These are phyloP conservation scores for Rugosomyces carneus DNA, from an alignment of 1,284 basidiomycete species.

Conservation along the genomic window DNA sequence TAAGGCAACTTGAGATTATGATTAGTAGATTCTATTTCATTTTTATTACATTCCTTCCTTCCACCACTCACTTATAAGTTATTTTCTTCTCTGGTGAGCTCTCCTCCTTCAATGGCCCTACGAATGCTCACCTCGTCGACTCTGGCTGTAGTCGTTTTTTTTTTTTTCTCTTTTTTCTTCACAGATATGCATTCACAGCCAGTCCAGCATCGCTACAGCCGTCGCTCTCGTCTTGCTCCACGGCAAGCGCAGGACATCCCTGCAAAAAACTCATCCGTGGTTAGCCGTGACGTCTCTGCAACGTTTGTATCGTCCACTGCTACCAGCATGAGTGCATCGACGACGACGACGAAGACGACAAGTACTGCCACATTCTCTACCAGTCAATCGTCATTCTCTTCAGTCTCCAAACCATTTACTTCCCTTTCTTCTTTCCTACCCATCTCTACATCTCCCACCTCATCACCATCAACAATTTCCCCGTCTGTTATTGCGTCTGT, in stretches of 20 bases:
- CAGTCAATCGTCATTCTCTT: constrained; percentile 5
- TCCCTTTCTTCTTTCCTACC: background rate
- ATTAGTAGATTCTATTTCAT: background rate
- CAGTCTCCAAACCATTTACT: background rate
- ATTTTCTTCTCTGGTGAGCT: background rate
- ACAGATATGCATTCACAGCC: constrained; percentile 2
- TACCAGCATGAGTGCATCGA: background rate
- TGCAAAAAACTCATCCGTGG: background rate
- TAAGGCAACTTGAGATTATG: background rate
- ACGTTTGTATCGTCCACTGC: background rate
- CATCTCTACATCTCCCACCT: background rate
- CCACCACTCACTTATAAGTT: background rate
- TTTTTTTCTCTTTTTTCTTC: constrained; percentile 1
- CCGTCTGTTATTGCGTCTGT: background rate
- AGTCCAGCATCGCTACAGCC: background rate
- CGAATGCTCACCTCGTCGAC: background rate
- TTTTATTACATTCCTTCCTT: background rate
- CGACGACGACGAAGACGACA: constrained; percentile 1
- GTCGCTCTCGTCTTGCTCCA: constrained; percentile 6
- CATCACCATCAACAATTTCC: background rate
- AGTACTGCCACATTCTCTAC: constrained; percentile 1
- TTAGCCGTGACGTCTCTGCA: background rate
- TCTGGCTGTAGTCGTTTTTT: background rate
- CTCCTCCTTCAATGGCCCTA: background rate
- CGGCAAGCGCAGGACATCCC: constrained; percentile 1